Evolutionary conservation across 1,284 basidiomycete genomes (phyloP).

Genomic region (Cutaneotrichosporon sp.): DNA sequence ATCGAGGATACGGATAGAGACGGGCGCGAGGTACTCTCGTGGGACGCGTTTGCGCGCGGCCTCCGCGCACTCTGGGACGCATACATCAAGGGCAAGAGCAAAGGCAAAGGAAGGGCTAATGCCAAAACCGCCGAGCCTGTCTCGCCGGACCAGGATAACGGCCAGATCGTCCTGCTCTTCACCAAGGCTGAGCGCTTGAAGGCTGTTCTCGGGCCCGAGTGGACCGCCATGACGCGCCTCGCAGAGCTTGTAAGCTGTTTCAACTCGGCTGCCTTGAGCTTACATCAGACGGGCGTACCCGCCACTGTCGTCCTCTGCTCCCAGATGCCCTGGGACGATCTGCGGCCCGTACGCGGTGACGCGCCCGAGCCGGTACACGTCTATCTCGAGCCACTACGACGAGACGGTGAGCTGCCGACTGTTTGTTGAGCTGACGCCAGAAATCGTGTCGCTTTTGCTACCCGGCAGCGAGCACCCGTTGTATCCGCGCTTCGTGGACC

Average conservation of each 20-base stretch:
- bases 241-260: conserved; percentile 61
- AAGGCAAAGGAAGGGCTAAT: conserved; percentile 17
- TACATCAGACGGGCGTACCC: conserved; percentile 42
- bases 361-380: conserved; percentile 70
- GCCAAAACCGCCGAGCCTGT: not conserved
- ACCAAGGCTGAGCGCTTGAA: conserved; percentile 65
- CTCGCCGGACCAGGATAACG: conserved; percentile 37
- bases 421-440: conserved; percentile 38
- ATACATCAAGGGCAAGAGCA: conserved; percentile 16
- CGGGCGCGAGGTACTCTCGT: conserved; percentile 52
- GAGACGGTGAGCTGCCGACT: conserved; percentile 54
- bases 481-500: conserved; percentile 62
- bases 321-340: conserved; percentile 65
- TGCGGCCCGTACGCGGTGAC: conserved; percentile 63
- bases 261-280: not conserved
- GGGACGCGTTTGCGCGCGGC: conserved; percentile 65
- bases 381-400: conserved; percentile 57
- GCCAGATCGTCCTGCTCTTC: conserved; percentile 57
- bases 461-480: conserved; percentile 50
- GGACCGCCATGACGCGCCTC: conserved; percentile 66
- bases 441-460: conserved; percentile 24
- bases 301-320: conserved; percentile 64
- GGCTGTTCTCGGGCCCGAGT: conserved; percentile 58
- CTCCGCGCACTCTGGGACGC: conserved; percentile 47
- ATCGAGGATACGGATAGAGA: conserved; percentile 27